phyloP scores from a whole-genome alignment of 106 monocot genomes.

The Acanthochlamys bracteata region DNA sequence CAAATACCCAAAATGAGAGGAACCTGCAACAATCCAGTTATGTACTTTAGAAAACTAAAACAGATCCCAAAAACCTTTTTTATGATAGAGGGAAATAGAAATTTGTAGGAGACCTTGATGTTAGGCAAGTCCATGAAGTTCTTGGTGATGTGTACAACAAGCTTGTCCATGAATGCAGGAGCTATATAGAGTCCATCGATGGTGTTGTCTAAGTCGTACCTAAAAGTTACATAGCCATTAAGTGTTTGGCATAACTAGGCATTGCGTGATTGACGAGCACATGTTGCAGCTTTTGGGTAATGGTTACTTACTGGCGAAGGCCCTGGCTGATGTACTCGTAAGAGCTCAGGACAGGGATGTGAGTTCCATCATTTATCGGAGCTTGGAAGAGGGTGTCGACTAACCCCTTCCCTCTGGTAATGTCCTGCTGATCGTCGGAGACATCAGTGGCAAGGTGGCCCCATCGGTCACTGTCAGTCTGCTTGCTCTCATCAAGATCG shows the following conservation, averaged over 20 bases:
- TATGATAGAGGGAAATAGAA: background rate
- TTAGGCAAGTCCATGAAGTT: slow-evolving; percentile 92
- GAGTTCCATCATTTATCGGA: slow-evolving; percentile 74
- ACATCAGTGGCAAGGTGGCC: slow-evolving; percentile 42
- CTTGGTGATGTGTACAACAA: slow-evolving; percentile 88
- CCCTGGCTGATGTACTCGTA: slow-evolving; percentile 91
- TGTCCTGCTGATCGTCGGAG: slow-evolving; percentile 97
- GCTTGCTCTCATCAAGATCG: slow-evolving; percentile 71
- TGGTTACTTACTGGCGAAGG: slow-evolving; percentile 45
- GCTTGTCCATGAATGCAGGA: slow-evolving; percentile 94
- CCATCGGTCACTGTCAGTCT: slow-evolving; percentile 65
- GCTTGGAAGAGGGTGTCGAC: slow-evolving; percentile 87
- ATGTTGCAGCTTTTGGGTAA: too few species aligned
- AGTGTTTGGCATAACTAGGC: background rate
- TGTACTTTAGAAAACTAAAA: too few species aligned
- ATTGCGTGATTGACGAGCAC: too few species aligned
- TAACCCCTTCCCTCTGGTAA: slow-evolving; percentile 80
- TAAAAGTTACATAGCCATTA: slow-evolving; percentile 8
- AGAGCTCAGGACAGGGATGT: slow-evolving; percentile 68
- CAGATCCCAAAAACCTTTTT: too few species aligned
- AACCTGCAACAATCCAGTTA: slow-evolving; percentile 26
- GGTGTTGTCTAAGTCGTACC: slow-evolving; percentile 68
- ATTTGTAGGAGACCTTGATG: slow-evolving; percentile 50
- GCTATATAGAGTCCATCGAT: slow-evolving; percentile 87
- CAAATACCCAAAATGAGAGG: slow-evolving; percentile 97